Percentiles rank a stretch among this genome's conserved stretches.
These are phyloP conservation scores for Diaporthe australafricana DNA, from an alignment of 2,329 filamentous ascomycete genomes.

Conservation along the genomic window DNA sequence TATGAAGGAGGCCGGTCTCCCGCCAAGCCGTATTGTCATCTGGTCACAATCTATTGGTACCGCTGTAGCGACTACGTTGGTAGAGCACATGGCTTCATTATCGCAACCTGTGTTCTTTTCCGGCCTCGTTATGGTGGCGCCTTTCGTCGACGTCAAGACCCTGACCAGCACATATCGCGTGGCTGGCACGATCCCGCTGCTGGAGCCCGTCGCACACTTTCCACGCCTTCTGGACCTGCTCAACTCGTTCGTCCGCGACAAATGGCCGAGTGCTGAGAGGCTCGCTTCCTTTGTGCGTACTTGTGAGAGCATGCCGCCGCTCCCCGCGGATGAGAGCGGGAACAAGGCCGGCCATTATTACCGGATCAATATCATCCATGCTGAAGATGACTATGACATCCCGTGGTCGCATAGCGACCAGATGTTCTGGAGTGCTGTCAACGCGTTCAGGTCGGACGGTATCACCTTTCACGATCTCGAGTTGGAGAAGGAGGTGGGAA, in stretches of 20 bases:
- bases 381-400: constrained; percentile 64
- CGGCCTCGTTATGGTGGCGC: constrained; percentile 66
- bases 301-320: constrained; percentile 49
- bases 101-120: constrained; percentile 58
- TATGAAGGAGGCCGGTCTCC: constrained; percentile 61
- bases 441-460: constrained; percentile 52
- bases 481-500: constrained; percentile 52
- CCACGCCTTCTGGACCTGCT: constrained; percentile 59
- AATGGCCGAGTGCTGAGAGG: constrained; percentile 62
- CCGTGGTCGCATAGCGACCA: constrained; percentile 61
- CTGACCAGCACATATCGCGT: constrained; percentile 69
- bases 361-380: constrained; percentile 55
- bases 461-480: constrained; percentile 60
- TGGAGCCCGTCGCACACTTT: constrained; percentile 62
- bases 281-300: constrained; percentile 47
- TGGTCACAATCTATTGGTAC: constrained; percentile 71
- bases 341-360: neutral
- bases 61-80: constrained; percentile 49
- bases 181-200: constrained; percentile 64
- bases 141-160: constrained; percentile 65
- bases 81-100: constrained; percentile 44
- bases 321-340: neutral
- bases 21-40: constrained; percentile 65
- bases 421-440: constrained; percentile 67
- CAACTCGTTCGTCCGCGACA: constrained; percentile 48